Evolutionary conservation across 2,329 filamentous ascomycete genomes (phyloP), one percentile per base, ranked within the genome.

Genomic region (Mycocentrospora acerina): DNA sequence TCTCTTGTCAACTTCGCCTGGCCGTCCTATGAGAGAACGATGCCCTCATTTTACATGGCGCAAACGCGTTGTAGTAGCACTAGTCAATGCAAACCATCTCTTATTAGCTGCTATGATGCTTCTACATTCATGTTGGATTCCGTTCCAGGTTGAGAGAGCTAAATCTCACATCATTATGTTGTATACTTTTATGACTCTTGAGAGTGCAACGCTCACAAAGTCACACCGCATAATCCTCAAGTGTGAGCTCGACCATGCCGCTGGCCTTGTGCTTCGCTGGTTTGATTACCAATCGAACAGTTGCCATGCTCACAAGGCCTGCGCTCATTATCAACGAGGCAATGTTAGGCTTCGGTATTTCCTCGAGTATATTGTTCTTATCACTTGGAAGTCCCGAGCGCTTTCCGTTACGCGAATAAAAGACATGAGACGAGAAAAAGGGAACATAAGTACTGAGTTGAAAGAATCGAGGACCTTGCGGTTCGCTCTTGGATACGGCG

Each of bases 281-380:
- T 15, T 40, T 46, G 14, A 59, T 56, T 5, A 32, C 33, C 48
- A 42, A 59, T 13, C 58, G 51, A 7, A 53, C 51, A 18, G 50
- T 47, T 2, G 58, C 58, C 61, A 66, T 60, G n/a, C 60, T 51
- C 7, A 65, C 42, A n/a, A 64, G 48, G 1, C 61, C 62, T 18
- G 60, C 55, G 10, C 52, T 59, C 62, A 66, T 66, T 1, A 55
- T 59, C 18, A 66, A 37, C 9, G 59, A 50, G 3, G 61, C 57
- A n/a, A 66, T 38, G 33, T 63, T 50, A 15, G 58, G 56, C 35
- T 55, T 55, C 9, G 54, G 46, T 14, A 66, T 43, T 34, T 66
- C 62, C 33, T 62, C 59, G 2, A 65, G 17, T 13, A 61, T 44
- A 12, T 50, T 46, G 12, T 56, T 49, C 9, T 48, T 46, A 29